Evolutionary conservation across 768 basidiomycete species (phyloP), one percentile per base, ranked within the genome.

Genomic region (Pluteus cervinus): DNA sequence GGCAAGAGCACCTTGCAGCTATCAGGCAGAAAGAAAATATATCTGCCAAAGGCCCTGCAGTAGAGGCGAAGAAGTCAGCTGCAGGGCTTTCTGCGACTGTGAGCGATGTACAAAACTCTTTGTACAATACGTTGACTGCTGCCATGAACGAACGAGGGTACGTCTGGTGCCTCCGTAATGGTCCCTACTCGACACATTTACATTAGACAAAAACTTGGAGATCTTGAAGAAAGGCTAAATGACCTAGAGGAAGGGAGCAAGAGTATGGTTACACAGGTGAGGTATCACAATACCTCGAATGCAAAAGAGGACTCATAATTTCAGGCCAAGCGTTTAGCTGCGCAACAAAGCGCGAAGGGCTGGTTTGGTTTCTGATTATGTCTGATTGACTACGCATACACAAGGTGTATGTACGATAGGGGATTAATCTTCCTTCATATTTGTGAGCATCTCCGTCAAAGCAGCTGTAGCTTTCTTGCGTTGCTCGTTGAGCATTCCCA

Each of bases 71-170:
- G 7, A 44, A 40, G 20, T 33, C 60, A 3, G 53, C 51, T 5
- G 46, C 58, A 33, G 45, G 42, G 15, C 33, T 62, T 10, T 55
- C 60, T 14, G 55, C 63, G n/a, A 48, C 59, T 26, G 58, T 64
- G 11, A 51, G 63, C 17, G 56, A 56, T 4, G 51, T 56, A 3
- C 70, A 68, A 28, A 52, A 58, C 9, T 66, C 48, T 38, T 17
- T 77, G 12, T 79, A 75, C 49, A 61, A 53, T 24, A 60, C 62
- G 34, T 52, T 79, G 10, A 58, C 65, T n/a, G 66, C 73, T 12
- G 79, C 80, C 3, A 45, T 83, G 40, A 60, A 61, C 11, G 81
- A 86, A 54, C 61, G 83, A 57, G 81, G 81, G 81, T 81, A 49
- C 24, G 70, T 50, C n/a, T n/a, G n/a, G 1, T 18, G 24, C 29